Conservation (phyloP, 768 basidiomycete genomes). For the Naganishia antarctica region DNA sequence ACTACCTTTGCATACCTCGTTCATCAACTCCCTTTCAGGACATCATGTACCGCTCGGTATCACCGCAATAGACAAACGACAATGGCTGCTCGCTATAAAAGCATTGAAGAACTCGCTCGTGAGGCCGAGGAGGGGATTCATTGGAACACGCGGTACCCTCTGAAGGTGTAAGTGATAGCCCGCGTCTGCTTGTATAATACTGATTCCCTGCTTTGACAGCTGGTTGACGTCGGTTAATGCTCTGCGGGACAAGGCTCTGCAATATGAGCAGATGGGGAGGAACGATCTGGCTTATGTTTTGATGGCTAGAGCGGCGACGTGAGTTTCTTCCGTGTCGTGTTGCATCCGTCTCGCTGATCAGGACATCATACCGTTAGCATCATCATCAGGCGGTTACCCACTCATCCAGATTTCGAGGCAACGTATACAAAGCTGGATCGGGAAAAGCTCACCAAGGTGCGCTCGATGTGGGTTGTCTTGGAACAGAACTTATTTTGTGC, state of each 20-base stretch:
- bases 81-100: background rate
- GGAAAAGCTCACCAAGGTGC: background rate
- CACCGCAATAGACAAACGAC: background rate
- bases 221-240: conserved; percentile 22
- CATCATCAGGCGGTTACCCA: conserved; percentile 17
- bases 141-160: conserved; percentile 20
- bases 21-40: too few species aligned
- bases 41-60: too few species aligned
- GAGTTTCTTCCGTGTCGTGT: background rate
- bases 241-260: conserved; percentile 14
- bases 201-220: conserved; percentile 5
- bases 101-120: conserved; percentile 17
- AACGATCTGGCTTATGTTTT: conserved; percentile 23
- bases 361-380: background rate
- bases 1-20: too few species aligned
- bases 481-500: too few species aligned
- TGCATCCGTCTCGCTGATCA: background rate
- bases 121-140: conserved; percentile 24
- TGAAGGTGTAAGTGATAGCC: conserved; percentile 28
- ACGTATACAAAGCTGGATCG: background rate
- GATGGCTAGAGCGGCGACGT: conserved; percentile 28
- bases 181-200: background rate
- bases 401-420: conserved; percentile 23
- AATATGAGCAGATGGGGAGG: conserved; percentile 5
- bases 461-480: too few species aligned